Evolutionary conservation across 2,329 filamentous ascomycete species (phyloP), one percentile per base, ranked within the genome.

Genomic region (Talaromyces piceae): DNA sequence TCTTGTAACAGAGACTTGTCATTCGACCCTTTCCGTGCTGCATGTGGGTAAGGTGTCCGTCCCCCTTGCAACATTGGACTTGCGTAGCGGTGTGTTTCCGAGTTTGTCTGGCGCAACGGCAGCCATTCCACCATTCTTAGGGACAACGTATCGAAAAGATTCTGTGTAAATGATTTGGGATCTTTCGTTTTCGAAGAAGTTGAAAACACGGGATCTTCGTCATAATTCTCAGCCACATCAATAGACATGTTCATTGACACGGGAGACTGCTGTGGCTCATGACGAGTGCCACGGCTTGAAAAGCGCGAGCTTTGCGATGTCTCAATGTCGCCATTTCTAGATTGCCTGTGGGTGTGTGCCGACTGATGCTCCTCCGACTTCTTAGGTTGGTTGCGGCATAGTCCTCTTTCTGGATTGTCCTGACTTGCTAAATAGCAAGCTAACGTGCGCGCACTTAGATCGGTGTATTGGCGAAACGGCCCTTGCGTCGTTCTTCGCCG

Each of bases 381-480:
- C 37, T 59, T 62, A 5, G 66, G 63, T 18, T 66, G 58, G 51
- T 78, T 73, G 30, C 73, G 73, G 60, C 89, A 95, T 0, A 95
- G 72, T 2, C 80, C 81, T 52, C 72, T 76, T 56, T 88, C 83
- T 0, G 89, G 82, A 57, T 93, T 82, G 59, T 91, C 86, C 62
- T 89, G 83, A 61, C 85, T 87, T 8, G 89, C 88, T 47, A 95
- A 77, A 61, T 87, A 88, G 51, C 88, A 80, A 11, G 90, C 90
- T 27, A 95, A 71, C 1, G 87, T 88, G 60, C 88, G 81, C 7
- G 90, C 89, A 61, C 88, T 95, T 43, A 89, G 82, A 20, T 85
- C 79, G 52, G 86, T 95, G 61, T 91, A 93, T 61, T 85, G 80
- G 54, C 88, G 83, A 59, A 89, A 79, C 2, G 88, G 88, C 0